phyloP scores from a whole-genome alignment of 129 eudicot genomes.

The Centella asiatica region DNA sequence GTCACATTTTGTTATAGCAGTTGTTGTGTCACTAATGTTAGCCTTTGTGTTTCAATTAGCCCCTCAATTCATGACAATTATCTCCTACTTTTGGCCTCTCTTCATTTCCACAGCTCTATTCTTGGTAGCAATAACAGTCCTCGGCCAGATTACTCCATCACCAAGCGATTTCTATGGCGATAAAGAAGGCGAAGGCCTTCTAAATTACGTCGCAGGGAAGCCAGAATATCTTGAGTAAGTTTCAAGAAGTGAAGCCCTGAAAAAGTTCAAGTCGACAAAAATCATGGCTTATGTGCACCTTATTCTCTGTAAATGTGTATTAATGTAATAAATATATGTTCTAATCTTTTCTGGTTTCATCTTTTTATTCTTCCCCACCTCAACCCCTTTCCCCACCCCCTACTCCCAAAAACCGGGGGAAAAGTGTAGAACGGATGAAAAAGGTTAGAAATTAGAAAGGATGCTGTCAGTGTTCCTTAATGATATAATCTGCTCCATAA shows the following conservation, averaged over 20 bases:
- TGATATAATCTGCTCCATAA: constrained; percentile 52
- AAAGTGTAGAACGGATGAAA: too few species aligned
- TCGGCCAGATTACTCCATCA: constrained; percentile 22
- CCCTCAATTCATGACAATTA: constrained; percentile 22
- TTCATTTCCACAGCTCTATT: constrained; percentile 40
- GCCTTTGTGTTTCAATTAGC: constrained; percentile 1
- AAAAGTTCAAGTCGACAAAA: not conserved
- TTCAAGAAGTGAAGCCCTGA: not conserved
- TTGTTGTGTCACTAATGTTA: constrained; percentile 2
- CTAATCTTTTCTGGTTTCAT: not conserved
- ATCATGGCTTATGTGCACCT: not conserved
- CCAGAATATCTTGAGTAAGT: constrained; percentile 16
- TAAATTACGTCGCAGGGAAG: constrained; percentile 30
- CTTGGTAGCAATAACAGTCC: constrained; percentile 18
- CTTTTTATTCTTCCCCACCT: too few species aligned
- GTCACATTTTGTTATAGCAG: constrained; percentile 10
- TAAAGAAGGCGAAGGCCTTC: constrained; percentile 24
- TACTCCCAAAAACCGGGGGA: too few species aligned
- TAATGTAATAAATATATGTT: constrained; percentile 1
- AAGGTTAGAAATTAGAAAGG: constrained; percentile 29
- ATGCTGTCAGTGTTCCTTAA: constrained; percentile 64
- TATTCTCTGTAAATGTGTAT: not conserved
- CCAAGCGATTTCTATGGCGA: constrained; percentile 14
- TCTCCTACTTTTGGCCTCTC: constrained; percentile 45
- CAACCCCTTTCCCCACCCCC: too few species aligned